Evolutionary conservation across 2,329 filamentous ascomycete genomes (phyloP).

Genomic region (Aspergillus fumigatiaffinis): DNA sequence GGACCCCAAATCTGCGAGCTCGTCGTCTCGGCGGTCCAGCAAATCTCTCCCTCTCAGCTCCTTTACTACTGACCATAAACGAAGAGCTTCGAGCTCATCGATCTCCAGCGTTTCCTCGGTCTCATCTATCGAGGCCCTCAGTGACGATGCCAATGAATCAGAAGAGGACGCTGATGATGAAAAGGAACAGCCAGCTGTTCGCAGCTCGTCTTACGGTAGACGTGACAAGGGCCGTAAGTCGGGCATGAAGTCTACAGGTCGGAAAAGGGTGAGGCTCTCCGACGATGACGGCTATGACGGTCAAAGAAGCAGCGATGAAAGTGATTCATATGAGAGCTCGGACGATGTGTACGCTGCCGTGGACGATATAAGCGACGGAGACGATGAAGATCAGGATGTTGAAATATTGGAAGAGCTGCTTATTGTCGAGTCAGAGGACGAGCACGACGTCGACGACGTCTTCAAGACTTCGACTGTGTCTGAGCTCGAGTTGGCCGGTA

Average conservation of each 20-base stretch:
- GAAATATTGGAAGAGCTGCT: conserved; percentile 73
- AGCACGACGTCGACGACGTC: conserved; percentile 21
- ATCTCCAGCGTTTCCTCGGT: conserved; percentile 37
- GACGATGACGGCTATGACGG: conserved; percentile 32
- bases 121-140: conserved; percentile 33
- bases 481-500: conserved; percentile 51
- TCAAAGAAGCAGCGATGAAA: conserved; percentile 27
- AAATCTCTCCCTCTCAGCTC: conserved; percentile 20
- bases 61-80: conserved; percentile 26
- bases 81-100: conserved; percentile 33
- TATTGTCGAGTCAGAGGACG: conserved; percentile 53
- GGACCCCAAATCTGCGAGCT: conserved; percentile 19
- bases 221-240: conserved; percentile 35
- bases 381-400: conserved; percentile 75
- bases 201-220: conserved; percentile 41
- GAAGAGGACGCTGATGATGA: conserved; percentile 43
- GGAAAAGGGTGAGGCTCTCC: conserved; percentile 31
- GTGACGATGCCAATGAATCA: conserved; percentile 35
- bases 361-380: conserved; percentile 74
- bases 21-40: conserved; percentile 23
- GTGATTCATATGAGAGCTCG: conserved; percentile 42
- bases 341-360: conserved; percentile 73
- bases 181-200: conserved; percentile 38
- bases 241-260: conserved; percentile 34
- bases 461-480: conserved; percentile 22